Base-by-base conservation (phyloP, 768 basidiomycete genomes). In the Plicaturopsis crispa region DNA sequence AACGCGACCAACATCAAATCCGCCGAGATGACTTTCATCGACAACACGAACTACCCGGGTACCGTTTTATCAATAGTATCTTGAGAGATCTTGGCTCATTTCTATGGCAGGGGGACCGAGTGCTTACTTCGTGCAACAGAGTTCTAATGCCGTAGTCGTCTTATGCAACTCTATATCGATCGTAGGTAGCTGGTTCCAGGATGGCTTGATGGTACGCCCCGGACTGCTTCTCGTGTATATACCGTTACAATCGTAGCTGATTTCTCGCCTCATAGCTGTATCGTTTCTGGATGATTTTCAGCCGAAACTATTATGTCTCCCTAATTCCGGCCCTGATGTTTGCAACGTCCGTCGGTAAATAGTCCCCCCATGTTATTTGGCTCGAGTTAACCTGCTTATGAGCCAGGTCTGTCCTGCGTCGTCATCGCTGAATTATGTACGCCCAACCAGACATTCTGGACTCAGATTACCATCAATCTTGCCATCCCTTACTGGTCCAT, bases 11-110 rank as follows among this genome's bases (percentile, higher is more conserved):
- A 39, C 8, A 41, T 49, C 1, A 35, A 40, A 18, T 33, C 61
- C 5, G 61, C 63, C 4, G 61, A 65, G 38, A 52, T 60, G 13
- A 60, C 63, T n/a, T 67, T 67, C 32, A 55, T 69, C 34, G 61
- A 65, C 47, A 65, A 69, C 38, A 54, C 63, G 20, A 62, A 64
- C 39, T 66, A 56, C 36, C 62, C 65, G 24, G 62, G 55, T 17
- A 31, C 5, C 10, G 18, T 31, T 12, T 48, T n/a, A n/a, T n/a
- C n/a, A n/a, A n/a, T n/a, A n/a, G n/a, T n/a, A n/a, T n/a, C n/a
- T n/a, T n/a, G n/a, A n/a, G n/a, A n/a, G n/a, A n/a, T n/a, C n/a
- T n/a, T n/a, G n/a, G n/a, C n/a, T n/a, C n/a, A n/a, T n/a, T n/a
- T n/a, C n/a, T n/a, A n/a, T n/a, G n/a, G n/a, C n/a, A n/a, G n/a